Evolutionary conservation across 768 basidiomycete genomes (phyloP).

Genomic region (Tephrocybe sp.): DNA sequence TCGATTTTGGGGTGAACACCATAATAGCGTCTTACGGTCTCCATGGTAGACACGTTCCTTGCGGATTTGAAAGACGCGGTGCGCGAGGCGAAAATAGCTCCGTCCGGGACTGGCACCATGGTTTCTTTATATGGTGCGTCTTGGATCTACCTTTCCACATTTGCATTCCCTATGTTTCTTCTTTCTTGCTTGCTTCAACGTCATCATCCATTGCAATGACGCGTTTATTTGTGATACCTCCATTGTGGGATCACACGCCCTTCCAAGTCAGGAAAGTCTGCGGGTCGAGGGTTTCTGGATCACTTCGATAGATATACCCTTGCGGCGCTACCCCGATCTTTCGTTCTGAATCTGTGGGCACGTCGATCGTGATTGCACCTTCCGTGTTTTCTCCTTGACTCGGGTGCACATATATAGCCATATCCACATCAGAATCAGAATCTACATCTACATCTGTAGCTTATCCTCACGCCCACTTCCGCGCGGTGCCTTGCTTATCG

Average conservation of each 20-base stretch:
- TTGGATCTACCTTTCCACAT: neutral
- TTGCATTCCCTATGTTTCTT: neutral
- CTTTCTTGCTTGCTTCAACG: neutral
- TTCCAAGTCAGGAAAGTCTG: neutral
- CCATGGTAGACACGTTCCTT: slow-evolving; percentile 74
- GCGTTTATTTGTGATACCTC: too few relatives aligned
- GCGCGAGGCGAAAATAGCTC: slow-evolving; percentile 61
- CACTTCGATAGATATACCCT: neutral
- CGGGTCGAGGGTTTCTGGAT: neutral
- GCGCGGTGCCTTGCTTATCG: neutral
- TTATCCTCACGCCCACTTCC: neutral
- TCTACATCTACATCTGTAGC: neutral
- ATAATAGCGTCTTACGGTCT: slow-evolving; percentile 76
- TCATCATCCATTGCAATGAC: too few relatives aligned
- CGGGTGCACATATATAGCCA: neutral
- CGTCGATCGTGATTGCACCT: neutral
- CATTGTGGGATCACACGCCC: neutral
- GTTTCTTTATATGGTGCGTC: slow-evolving; percentile 84
- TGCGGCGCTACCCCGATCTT: neutral
- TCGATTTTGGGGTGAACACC: neutral
- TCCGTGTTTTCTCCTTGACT: neutral
- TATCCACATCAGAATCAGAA: neutral
- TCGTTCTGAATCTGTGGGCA: neutral
- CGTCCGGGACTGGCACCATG: slow-evolving; percentile 82
- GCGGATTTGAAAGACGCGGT: slow-evolving; percentile 82